A percentile compares a stretch with the other conserved stretches of the same genome.
These are phyloP conservation scores for Microcyclospora tardicrescens DNA, from an alignment of 2,329 filamentous ascomycete species.

Conservation along the genomic window DNA sequence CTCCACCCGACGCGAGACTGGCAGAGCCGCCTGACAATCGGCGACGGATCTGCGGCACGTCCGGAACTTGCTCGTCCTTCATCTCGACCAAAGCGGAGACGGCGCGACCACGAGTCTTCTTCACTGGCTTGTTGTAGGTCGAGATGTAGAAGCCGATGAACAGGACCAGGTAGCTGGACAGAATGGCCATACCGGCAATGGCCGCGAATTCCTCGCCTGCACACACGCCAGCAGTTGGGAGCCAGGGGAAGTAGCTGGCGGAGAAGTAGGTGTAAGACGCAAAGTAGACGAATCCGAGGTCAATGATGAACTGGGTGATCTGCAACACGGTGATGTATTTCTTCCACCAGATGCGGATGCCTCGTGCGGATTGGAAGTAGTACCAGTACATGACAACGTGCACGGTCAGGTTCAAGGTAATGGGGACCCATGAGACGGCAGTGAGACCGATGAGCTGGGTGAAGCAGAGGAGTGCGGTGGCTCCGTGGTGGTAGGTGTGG, in stretches of 20 bases:
- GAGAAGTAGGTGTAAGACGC: constrained; percentile 98
- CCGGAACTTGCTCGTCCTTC: constrained; percentile 55
- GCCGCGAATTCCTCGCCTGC: constrained; percentile 95
- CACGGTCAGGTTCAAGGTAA: constrained; percentile 81
- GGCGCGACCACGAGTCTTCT: constrained; percentile 60
- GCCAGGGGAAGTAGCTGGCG: constrained; percentile 72
- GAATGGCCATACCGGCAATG: constrained; percentile 78
- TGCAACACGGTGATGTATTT: constrained; percentile 97
- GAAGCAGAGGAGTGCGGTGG: constrained; percentile 93
- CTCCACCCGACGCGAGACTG: constrained; percentile 11
- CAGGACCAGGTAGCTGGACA: constrained; percentile 89
- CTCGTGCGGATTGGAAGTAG: constrained; percentile 97
- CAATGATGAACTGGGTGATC: constrained; percentile 93
- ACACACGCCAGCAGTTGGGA: constrained; percentile 75
- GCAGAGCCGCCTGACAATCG: constrained; percentile 33
- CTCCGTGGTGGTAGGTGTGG: constrained; percentile 97
- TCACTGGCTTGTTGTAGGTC: constrained; percentile 79
- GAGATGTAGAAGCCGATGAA: constrained; percentile 99
- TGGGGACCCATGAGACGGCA: constrained; percentile 87
- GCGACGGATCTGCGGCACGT: constrained; percentile 39
- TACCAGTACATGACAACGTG: constrained; percentile 99
- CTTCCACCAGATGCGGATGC: constrained; percentile 98
- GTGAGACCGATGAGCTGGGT: constrained; percentile 90
- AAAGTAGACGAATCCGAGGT: constrained; percentile 96
- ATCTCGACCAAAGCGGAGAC: constrained; percentile 80